Percentiles rank a stretch among this genome's conserved stretches.
These are phyloP conservation scores for Plasmodium adleri DNA, from an alignment of 169 alveolate genomes.

Conservation along the genomic window DNA sequence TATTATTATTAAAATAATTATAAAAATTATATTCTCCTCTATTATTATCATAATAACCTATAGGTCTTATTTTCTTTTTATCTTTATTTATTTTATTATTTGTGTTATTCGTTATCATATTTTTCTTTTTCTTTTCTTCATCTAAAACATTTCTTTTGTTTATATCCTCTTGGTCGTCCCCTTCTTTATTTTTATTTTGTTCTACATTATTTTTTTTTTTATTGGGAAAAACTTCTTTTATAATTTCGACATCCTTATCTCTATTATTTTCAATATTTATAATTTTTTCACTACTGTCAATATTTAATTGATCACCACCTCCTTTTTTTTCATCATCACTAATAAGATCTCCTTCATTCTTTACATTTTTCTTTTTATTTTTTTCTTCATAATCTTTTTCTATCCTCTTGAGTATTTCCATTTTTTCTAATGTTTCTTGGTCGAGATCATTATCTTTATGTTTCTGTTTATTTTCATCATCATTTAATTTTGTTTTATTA, in stretches of 20 bases:
- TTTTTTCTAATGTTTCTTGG: neutral
- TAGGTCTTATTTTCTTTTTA: constrained; percentile 3
- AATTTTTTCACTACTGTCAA: too few species aligned
- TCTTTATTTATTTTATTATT: constrained; percentile 11
- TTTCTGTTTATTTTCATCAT: neutral
- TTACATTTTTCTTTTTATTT: neutral
- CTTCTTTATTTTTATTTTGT: too few species aligned
- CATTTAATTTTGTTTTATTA: neutral
- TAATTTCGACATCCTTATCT: neutral
- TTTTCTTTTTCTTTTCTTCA: constrained; percentile 18
- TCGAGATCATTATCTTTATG: neutral
- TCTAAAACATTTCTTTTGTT: too few species aligned
- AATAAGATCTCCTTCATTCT: neutral
- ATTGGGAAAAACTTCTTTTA: neutral
- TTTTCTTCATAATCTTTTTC: constrained; percentile 10
- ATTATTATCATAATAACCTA: neutral
- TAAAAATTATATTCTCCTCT: constrained; percentile 27
- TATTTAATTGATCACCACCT: neutral
- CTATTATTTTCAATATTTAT: neutral
- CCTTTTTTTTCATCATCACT: neutral
- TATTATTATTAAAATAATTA: constrained; percentile 27
- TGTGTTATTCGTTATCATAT: constrained; percentile 1
- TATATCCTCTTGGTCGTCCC: too few species aligned
- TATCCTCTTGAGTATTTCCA: constrained; percentile 21
- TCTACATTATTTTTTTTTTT: too few species aligned